Conservation (phyloP, 1,139 yeast species). For the Kazachstania sp. region DNA sequence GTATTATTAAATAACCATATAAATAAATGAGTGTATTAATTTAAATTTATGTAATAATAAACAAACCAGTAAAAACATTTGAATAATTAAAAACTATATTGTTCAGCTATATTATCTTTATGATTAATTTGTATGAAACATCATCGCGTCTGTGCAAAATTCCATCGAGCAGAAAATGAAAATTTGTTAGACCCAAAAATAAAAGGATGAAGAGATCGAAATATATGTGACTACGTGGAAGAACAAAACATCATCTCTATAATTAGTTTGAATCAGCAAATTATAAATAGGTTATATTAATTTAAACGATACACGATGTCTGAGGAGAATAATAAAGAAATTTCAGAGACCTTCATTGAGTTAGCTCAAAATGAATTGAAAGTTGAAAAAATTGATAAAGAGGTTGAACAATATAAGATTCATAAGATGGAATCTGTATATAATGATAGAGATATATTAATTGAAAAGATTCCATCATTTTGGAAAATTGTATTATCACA, state of each 20-base stretch:
- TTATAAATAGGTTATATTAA: neutral
- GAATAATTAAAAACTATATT: no score
- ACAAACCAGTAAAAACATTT: no score
- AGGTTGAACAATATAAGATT: constrained; percentile 44
- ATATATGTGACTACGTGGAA: no score
- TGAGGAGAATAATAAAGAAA: constrained; percentile 1
- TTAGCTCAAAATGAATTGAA: constrained; percentile 50
- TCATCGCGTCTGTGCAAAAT: neutral
- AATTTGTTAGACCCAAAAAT: neutral
- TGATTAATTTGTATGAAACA: neutral
- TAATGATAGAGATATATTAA: constrained; percentile 39
- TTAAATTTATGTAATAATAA: no score
- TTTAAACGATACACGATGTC: neutral
- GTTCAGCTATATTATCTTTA: no score
- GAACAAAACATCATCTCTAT: no score
- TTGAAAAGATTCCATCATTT: constrained; percentile 49
- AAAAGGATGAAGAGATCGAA: no score
- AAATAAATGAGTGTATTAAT: no score
- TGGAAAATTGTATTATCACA: constrained; percentile 74
- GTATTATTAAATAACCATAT: neutral
- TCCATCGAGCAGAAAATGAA: neutral
- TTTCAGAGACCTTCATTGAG: constrained; percentile 29
- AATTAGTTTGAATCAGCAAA: no score
- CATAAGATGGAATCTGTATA: constrained; percentile 45
- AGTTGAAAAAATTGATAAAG: constrained; percentile 48